Conservation (phyloP, 768 basidiomycete species). For the Boletus tylopilopsis region DNA sequence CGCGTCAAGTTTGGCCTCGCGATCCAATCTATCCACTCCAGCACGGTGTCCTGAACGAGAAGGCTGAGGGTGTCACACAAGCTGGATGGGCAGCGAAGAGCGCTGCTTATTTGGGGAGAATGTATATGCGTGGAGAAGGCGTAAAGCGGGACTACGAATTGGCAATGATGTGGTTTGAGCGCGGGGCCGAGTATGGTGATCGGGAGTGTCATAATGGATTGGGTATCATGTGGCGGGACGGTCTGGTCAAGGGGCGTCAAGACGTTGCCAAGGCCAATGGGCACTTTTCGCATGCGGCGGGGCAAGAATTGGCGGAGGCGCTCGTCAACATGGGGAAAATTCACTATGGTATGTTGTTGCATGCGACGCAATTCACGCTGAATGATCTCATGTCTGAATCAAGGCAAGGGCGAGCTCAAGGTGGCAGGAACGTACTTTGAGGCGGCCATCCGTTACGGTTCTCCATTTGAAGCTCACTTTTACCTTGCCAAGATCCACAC, state of each 20-base stretch:
- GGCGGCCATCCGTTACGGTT: slow-evolving; percentile 79
- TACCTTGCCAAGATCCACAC: slow-evolving; percentile 85
- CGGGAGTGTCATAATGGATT: slow-evolving; percentile 87
- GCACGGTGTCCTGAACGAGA: slow-evolving; percentile 36
- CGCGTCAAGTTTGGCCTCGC: slow-evolving; percentile 83
- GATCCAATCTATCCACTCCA: slow-evolving; percentile 60
- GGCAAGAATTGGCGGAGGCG: slow-evolving; percentile 87
- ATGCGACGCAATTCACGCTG: not conserved
- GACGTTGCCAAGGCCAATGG: slow-evolving; percentile 61
- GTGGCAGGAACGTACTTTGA: slow-evolving; percentile 77
- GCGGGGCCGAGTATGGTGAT: slow-evolving; percentile 78
- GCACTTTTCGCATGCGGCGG: slow-evolving; percentile 77
- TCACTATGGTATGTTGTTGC: slow-evolving; percentile 55
- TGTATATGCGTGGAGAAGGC: slow-evolving; percentile 93
- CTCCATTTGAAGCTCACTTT: slow-evolving; percentile 93
- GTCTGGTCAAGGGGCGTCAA: slow-evolving; percentile 64
- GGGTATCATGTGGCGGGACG: slow-evolving; percentile 91
- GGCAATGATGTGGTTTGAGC: slow-evolving; percentile 93
- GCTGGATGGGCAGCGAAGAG: slow-evolving; percentile 68
- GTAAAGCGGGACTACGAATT: slow-evolving; percentile 67
- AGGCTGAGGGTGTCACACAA: slow-evolving; percentile 51
- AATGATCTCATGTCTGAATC: slow-evolving; percentile 4
- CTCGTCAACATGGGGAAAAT: slow-evolving; percentile 87
- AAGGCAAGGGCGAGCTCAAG: slow-evolving; percentile 67
- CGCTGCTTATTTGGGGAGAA: slow-evolving; percentile 87